Percentiles rank a stretch among this genome's conserved stretches.
These are phyloP conservation scores for Thelephora terrestris DNA, from an alignment of 1,284 basidiomycete species.

Conservation along the genomic window DNA sequence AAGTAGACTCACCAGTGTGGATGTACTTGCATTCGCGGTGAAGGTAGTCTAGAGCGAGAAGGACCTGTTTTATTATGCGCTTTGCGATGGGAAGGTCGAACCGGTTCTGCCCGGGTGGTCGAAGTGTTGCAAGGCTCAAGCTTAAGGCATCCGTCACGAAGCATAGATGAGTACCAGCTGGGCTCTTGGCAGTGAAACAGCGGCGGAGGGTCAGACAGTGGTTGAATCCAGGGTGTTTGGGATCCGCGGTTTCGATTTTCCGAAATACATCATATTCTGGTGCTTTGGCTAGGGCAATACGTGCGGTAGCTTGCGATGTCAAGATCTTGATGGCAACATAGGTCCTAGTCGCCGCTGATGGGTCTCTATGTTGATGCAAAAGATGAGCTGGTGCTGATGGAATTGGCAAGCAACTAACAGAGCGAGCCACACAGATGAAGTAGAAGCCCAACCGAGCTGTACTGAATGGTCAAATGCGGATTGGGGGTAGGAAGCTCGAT, in stretches of 20 bases:
- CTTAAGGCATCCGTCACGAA: slow-evolving; percentile 3
- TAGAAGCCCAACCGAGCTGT: background rate
- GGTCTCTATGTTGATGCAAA: background rate
- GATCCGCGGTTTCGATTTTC: slow-evolving; percentile 5
- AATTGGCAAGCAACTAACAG: background rate
- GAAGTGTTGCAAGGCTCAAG: slow-evolving; percentile 3
- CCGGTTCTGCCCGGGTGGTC: background rate
- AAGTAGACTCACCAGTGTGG: slow-evolving; percentile 7
- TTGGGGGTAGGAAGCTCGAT: background rate
- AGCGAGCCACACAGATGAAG: background rate
- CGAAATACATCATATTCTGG: background rate
- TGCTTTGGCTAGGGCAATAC: background rate
- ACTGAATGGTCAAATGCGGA: background rate
- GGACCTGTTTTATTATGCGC: too few relatives aligned
- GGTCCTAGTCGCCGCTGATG: background rate
- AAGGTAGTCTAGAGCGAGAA: slow-evolving; percentile 9
- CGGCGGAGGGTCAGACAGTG: slow-evolving; percentile 5
- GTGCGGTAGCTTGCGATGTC: slow-evolving; percentile 1
- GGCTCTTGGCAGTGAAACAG: slow-evolving; percentile 2
- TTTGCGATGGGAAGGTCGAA: slow-evolving; percentile 5
- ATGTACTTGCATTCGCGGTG: slow-evolving; percentile 8
- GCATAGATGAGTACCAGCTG: slow-evolving; percentile 2
- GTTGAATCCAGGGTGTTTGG: slow-evolving; percentile 7
- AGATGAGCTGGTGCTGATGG: background rate
- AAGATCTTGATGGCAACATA: slow-evolving; percentile 8